Base-by-base conservation (phyloP, 1,139 yeast species). In the Scheffersomyces illinoinensis region DNA sequence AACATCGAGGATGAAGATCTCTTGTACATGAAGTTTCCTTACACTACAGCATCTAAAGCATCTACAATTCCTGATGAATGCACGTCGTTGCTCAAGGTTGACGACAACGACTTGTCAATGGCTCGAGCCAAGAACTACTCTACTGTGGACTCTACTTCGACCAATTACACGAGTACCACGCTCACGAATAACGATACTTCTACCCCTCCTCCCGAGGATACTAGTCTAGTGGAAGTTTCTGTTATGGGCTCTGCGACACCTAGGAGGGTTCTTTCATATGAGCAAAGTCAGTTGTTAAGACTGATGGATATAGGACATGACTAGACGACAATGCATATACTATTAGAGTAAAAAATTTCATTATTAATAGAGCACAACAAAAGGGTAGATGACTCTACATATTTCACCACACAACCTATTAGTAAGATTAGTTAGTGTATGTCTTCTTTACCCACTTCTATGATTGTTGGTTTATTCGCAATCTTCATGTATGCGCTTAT, bases 281-380 rank as follows among this genome's bases (percentile, higher is more conserved):
- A 84, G 65, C 87, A 84, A 62, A 72, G 71, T 54, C 85, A 83
- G 62, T 67, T 84, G 48, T 68, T 84, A 55, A 74, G 74, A 52
- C 85, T 80, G 63, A 66, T 83, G 55, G 73, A 71, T 52, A 66
- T 48, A 48, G 51, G n/a, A 48, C 23, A 48, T 48, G 18, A 48
- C 14, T 48, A 48, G 51, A 48, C n/a, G 51, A 6, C 24, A 20
- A 48, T 48, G 24, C n/a, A 24, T 48, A 48, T 48, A 33, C 12
- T 33, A 33, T 5, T 33, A 33, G 8, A 26, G 33, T 26, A 26
- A 26, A 26, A 8, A 10, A 7, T 33, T 24, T 24, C 33, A 24
- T 24, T 10, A 12, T 33, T 3, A 10, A 12, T 33, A 33, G 43
- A 33, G 17, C 17, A 33, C 43, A 12, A n/a, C n/a, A n/a, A 33